Evolutionary conservation across 768 basidiomycete species (phyloP), one percentile per base, ranked within the genome.

Genomic region (Pleurotus eryngii): DNA sequence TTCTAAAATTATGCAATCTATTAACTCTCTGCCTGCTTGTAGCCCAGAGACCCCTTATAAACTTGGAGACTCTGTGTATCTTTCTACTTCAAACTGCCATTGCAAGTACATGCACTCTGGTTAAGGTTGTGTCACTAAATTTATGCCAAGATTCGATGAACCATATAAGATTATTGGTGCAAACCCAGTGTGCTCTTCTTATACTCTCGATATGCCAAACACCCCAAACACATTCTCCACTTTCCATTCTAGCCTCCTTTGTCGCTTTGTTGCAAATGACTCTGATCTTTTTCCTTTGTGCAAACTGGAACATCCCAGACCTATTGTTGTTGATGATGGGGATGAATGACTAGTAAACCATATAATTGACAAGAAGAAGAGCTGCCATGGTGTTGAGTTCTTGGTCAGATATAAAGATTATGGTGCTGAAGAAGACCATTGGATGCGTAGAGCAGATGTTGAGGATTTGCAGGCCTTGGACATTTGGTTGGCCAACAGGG

Each of bases 191-290:
- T 48, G 51, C 0, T 72, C 65, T 0, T 59, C 60, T 0, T 69
- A 70, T 7, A 67, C 61, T 0, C 51, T 70, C 0, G 61, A 69
- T 5, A 27, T 70, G 0, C 64, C 64, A 0, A 20, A 45, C 3
- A 68, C 27, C 8, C 6, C 53, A 1, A 61, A 40, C 53, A 62
- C 68, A 3, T 66, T 67, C 53, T 65, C 67, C 0, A 70, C 61
- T 0, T 79, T 76, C 61, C 75, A 77, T 35, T 59, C 65, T 0
- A 70, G 68, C 4, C 62, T 71, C 24, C 57, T 77, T 0, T 38
- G 57, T 0, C 62, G 55, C 2, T 66, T 57, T 48, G 9, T 49
- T 2, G 45, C 69, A 0, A 79, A 77, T 47, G 67, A 78, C 56
- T 26, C 58, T n/a, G 4, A 17, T 0, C 57, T 65, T 0, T 77